Evolutionary conservation across 352 stramenopile genomes (phyloP).

Genomic region (Globisporangium radiosum): DNA sequence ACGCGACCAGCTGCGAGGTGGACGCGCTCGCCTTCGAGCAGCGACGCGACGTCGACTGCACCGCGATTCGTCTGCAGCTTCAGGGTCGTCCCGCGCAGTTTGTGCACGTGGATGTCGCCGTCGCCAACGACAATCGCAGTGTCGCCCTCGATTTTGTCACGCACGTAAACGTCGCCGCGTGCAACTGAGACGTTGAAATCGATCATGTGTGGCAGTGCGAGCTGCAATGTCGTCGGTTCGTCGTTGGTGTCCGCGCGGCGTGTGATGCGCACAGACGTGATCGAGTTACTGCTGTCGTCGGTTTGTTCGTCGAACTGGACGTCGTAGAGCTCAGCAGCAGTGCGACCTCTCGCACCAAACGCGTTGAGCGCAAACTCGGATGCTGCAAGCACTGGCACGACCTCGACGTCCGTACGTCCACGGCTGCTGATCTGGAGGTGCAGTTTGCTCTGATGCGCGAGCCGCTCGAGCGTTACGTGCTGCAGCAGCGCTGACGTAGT

Average conservation of each 20-base stretch:
- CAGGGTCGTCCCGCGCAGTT: slow-evolving; percentile 51
- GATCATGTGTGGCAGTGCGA: slow-evolving; percentile 33
- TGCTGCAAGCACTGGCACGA: slow-evolving; percentile 42
- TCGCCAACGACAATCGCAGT: slow-evolving; percentile 50
- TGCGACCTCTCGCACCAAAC: not conserved
- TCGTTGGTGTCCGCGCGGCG: slow-evolving; percentile 11
- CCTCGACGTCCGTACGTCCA: slow-evolving; percentile 23
- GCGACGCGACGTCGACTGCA: slow-evolving; percentile 25
- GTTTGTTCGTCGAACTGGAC: slow-evolving; percentile 13
- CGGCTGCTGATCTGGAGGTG: slow-evolving; percentile 35
- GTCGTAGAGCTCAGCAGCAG: slow-evolving; percentile 17
- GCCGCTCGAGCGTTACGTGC: slow-evolving; percentile 24
- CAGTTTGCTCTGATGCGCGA: slow-evolving; percentile 36
- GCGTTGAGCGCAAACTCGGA: slow-evolving; percentile 43
- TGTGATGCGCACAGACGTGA: slow-evolving; percentile 22
- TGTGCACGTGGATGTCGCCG: slow-evolving; percentile 56
- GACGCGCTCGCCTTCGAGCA: slow-evolving; percentile 60
- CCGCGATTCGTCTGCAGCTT: slow-evolving; percentile 64
- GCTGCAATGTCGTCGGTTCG: slow-evolving; percentile 17
- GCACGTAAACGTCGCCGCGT: slow-evolving; percentile 34
- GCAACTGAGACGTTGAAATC: slow-evolving; percentile 44
- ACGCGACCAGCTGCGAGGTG: slow-evolving; percentile 34
- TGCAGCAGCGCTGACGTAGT: slow-evolving; percentile 8
- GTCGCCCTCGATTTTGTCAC: slow-evolving; percentile 70
- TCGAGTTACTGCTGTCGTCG: not conserved